Conservation (phyloP, 177 flowering plant species). For the Tripterygium wilfordii region DNA sequence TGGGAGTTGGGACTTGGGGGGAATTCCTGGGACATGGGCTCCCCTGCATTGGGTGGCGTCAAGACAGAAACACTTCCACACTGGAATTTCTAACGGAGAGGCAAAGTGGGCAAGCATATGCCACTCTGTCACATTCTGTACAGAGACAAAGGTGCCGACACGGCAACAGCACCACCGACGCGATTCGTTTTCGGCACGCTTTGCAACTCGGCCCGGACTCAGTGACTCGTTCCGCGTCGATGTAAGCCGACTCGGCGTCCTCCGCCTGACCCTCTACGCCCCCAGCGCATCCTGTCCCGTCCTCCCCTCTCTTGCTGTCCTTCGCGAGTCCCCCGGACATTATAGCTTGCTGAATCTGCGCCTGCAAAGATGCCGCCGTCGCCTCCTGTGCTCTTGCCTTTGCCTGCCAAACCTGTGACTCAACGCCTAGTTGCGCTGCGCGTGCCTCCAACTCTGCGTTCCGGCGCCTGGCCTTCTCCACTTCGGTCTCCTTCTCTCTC, state of each 20-base stretch:
- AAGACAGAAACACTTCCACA: constrained; percentile 56
- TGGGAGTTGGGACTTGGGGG: constrained; percentile 5
- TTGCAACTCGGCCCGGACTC: constrained; percentile 40
- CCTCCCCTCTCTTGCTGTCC: constrained; percentile 17
- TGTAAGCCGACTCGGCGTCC: constrained; percentile 71
- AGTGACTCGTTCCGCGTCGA: constrained; percentile 53
- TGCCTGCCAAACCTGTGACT: constrained; percentile 81
- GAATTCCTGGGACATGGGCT: too few relatives aligned
- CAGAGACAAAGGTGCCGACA: constrained; percentile 76
- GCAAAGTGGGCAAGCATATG: constrained; percentile 65
- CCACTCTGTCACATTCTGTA: constrained; percentile 46
- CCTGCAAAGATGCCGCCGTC: constrained; percentile 61
- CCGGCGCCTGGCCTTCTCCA: constrained; percentile 49
- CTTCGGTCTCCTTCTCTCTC: constrained; percentile 57
- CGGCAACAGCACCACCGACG: constrained; percentile 67
- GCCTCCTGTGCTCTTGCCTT: constrained; percentile 67
- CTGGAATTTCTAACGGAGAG: constrained; percentile 37
- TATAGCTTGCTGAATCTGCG: constrained; percentile 66
- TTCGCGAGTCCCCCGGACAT: constrained; percentile 22
- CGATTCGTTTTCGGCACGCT: constrained; percentile 44
- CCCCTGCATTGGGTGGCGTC: constrained; percentile 4
- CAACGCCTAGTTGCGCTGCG: constrained; percentile 55
- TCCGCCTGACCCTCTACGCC: constrained; percentile 40
- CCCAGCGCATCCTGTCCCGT: constrained; percentile 16
- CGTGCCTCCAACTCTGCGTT: constrained; percentile 70